Base-by-base conservation (phyloP, 352 stramenopile genomes). In the Thalassiosira mediterranea region DNA sequence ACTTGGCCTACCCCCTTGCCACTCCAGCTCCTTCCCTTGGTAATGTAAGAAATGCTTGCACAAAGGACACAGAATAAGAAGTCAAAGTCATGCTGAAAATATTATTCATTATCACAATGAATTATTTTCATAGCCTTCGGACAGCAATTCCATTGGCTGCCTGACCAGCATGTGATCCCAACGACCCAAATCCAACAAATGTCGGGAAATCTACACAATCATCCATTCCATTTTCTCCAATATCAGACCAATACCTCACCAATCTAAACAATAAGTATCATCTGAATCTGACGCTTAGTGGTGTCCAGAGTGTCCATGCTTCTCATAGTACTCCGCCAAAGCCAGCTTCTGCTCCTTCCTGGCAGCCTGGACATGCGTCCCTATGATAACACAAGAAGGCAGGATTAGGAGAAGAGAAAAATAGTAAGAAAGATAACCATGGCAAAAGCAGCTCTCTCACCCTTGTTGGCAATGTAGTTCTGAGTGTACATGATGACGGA, bases 401-500 rank as follows among this genome's bases (percentile, higher is more conserved):
- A 34, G 19, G 23, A 34, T 46, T 34, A 40, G 2, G 46, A 54
- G 48, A 38, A 28, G 52, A 49, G 13, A 23, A n/a, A 40, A 32
- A 13, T 37, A 58, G 25, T 46, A 26, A 63, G 19, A 70, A 52
- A 25, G 11, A 51, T 70, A 32, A 56, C 13, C 23, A 21, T 56
- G 15, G n/a, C 8, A 56, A 11, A 15, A 13, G 17, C n/a, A n/a
- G n/a, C n/a, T n/a, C 17, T 11, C 0, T 25, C 67, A 90, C 83
- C 70, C 60, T 84, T 80, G 70, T 83, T 83, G 38, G 77, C 79
- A 42, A 87, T 49, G 65, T 90, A 90, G 56, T 72, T 87, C 47
- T 73, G 65, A 29, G 79, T 87, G 70, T 88, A 90, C 79, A 90
- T 88, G 52, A 84, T 71, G 48, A 79, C 67, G 46, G 76, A 88